phyloP scores from a whole-genome alignment of 2,329 filamentous ascomycete genomes.

The Alternaria atra region DNA sequence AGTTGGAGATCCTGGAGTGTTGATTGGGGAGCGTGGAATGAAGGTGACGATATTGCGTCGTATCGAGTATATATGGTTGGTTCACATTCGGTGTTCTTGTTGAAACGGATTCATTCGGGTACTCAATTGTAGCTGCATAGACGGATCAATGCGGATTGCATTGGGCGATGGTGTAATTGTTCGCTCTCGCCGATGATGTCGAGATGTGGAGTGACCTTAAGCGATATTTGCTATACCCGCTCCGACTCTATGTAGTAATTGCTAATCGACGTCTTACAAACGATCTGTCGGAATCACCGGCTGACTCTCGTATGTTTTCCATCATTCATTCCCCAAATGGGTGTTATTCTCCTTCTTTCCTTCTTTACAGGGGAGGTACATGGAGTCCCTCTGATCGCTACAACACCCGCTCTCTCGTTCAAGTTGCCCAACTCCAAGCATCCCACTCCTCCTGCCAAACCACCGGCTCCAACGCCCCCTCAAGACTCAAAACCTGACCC shows the following conservation, averaged over 20 bases:
- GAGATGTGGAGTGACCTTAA: background rate
- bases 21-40: background rate
- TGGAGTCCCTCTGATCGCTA: background rate
- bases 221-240: background rate
- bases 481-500: constrained; percentile 65
- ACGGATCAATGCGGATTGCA: background rate
- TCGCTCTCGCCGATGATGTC: background rate
- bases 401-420: background rate
- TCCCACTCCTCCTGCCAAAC: constrained; percentile 29
- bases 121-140: background rate
- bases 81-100: background rate
- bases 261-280: background rate
- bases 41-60: background rate
- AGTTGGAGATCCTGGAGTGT: background rate
- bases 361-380: background rate
- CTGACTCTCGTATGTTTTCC: too few relatives aligned
- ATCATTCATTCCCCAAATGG: background rate
- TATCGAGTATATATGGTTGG: background rate
- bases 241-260: background rate
- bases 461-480: constrained; percentile 54
- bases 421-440: constrained; percentile 26
- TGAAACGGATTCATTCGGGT: background rate
- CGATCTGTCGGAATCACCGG: background rate
- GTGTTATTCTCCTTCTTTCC: background rate
- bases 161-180: background rate